A percentile compares a stretch with the other conserved stretches of the same genome.
Evolutionary conservation across 2,329 filamentous ascomycete species (phyloP).

Genomic region (Alternaria gansuensis): DNA sequence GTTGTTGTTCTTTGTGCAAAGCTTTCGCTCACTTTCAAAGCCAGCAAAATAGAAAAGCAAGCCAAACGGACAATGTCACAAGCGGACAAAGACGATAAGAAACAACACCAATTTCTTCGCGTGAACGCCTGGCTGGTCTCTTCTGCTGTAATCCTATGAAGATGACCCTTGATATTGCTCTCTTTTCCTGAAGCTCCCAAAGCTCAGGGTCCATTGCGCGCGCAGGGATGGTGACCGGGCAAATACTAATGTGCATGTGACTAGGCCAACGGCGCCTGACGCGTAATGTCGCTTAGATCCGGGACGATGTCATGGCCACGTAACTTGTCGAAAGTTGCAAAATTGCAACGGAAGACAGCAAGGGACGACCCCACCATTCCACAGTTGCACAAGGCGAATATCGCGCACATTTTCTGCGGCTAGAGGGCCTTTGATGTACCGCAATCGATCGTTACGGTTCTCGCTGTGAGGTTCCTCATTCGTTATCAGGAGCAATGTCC

Average conservation of each 20-base stretch:
- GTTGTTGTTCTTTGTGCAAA: slow-evolving; percentile 6
- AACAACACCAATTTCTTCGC: not conserved
- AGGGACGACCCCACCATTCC: not conserved
- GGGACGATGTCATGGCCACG: not conserved
- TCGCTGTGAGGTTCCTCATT: too few species aligned
- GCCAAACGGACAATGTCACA: slow-evolving; percentile 11
- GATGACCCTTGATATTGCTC: not conserved
- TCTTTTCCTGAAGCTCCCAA: not conserved
- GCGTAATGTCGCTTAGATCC: not conserved
- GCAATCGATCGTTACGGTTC: not conserved
- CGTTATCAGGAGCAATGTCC: not conserved
- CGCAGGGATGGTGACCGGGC: not conserved
- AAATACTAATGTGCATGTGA: not conserved
- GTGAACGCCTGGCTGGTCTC: too few species aligned
- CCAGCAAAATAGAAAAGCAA: slow-evolving; percentile 8
- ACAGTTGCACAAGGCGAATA: not conserved
- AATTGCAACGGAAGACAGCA: not conserved
- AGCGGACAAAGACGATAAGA: slow-evolving; percentile 18
- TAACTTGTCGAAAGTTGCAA: not conserved
- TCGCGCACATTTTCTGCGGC: not conserved
- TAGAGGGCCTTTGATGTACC: not conserved
- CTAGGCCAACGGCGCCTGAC: not conserved
- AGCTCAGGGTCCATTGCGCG: not conserved
- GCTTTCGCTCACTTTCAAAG: slow-evolving; percentile 8
- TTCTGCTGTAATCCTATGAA: not conserved